Evolutionary conservation across 768 basidiomycete species (phyloP).

Genomic region (Suillus alpinus): DNA sequence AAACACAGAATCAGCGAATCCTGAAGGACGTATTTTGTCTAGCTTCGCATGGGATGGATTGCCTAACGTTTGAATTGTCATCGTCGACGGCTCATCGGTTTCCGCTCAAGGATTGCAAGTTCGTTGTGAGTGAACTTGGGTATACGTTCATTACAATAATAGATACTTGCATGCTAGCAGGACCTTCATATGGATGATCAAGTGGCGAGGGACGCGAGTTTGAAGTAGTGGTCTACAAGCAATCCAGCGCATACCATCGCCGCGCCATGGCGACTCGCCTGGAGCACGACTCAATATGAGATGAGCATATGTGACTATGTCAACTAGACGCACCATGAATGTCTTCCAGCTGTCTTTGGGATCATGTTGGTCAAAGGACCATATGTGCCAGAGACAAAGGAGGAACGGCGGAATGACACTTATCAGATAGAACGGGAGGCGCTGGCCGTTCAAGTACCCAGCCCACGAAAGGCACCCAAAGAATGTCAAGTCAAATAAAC

Average conservation of each 20-base stretch:
- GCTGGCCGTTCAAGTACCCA: not conserved
- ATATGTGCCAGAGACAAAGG: not conserved
- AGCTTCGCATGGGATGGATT: too few species aligned
- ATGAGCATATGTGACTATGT: not conserved
- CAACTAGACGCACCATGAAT: not conserved
- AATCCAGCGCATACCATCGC: not conserved
- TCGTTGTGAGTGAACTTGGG: too few species aligned
- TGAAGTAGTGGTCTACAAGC: not conserved
- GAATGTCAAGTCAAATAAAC: not conserved
- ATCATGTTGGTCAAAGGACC: not conserved
- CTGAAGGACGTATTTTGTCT: too few species aligned
- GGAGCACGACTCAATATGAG: not conserved
- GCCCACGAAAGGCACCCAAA: not conserved
- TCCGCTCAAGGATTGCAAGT: too few species aligned
- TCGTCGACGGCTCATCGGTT: too few species aligned
- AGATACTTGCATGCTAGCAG: not conserved
- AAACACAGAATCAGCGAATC: too few species aligned
- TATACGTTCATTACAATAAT: not conserved
- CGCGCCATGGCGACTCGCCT: not conserved
- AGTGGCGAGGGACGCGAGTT: not conserved
- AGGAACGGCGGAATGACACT: too few species aligned
- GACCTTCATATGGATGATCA: not conserved
- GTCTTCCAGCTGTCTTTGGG: not conserved
- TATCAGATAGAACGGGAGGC: not conserved
- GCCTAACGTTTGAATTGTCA: too few species aligned